Evolutionary conservation across 2,329 filamentous ascomycete species (phyloP), one percentile per base, ranked within the genome.

Genomic region (Scleromitrula shiraiana): DNA sequence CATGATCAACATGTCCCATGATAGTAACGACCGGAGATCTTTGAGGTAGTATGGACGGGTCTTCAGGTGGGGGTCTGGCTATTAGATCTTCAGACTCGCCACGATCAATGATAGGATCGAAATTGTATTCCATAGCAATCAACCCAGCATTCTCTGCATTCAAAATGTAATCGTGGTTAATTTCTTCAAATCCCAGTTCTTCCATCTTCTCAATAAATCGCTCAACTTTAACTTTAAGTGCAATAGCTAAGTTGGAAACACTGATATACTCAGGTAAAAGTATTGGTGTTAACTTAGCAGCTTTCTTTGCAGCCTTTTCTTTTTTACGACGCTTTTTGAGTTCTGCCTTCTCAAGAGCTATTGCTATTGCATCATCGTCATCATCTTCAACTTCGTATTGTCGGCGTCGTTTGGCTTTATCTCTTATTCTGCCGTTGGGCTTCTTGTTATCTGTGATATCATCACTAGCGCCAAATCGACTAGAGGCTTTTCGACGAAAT

Each of bases 1-100:
- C 93, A 65, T 98, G 93, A 64, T 98, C 94, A 59, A 98, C 93
- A 56, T 98, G 93, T 2, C 93, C 93, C 94, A 98, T 98, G 62
- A 98, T 98, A 0, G 94, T 97, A 32, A 98, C 90, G 29, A 98
- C 88, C 0, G 93, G 94, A 7, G 93, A 91, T 14, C 94, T 80
- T 27, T 72, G 67, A 2, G 89, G 88, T 7, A 96, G 67, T 12
- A 66, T 58, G 0, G 84, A 79, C 41, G 72, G 76, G 64, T 91
- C 87, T 59, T 82, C 81, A 7, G 80, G 78, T 22, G 75, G 70
- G 1, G 88, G 83, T 9, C 82, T 78, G 20, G 85, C 76, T 52
- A 76, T 77, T 32, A 98, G 68, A 64, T 98, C 91, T 37, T 80
- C 72, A 1, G 70, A 65, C 39, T 83, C 80, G 15, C 72, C 82